Base-by-base conservation (phyloP, 2,329 filamentous ascomycete species). In the Sporothrix sp. region DNA sequence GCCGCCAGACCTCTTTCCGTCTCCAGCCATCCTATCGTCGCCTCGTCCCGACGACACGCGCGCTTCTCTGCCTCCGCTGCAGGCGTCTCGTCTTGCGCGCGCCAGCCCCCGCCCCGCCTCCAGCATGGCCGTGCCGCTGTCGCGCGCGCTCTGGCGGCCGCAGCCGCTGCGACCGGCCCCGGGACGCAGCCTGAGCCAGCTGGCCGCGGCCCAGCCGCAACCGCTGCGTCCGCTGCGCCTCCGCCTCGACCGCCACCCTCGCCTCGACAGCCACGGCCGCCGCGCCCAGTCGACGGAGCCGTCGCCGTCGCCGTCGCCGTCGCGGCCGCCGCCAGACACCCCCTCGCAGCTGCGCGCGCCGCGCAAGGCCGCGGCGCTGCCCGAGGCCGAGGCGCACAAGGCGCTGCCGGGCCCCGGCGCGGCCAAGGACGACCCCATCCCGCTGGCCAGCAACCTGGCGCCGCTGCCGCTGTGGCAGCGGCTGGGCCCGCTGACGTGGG, bases 401-500 rank as follows among this genome's bases (percentile, higher is more conserved):
- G 11, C 39, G 10, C 51, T 54, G 35, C 55, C 53, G 33, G 58
- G 58, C 23, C 48, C 57, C 3, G 56, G 56, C 4, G 56, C 54
- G 25, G 37, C 46, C 27, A 40, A 53, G 13, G 61, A 63, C 27
- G 61, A 64, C 43, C 63, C 70, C 20, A 68, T 74, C 43, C 71
- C 72, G 3, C 65, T 68, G 4, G 66, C 69, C 7, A 68, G 67
- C 56, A 69, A 68, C 21, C 64, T 71, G 20, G 60, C 70, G 40
- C 62, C 65, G 10, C 56, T 70, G 16, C 68, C 74, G 3, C 57
- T 81, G 36, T 81, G 78, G 77, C 72, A 75, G 59, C 69, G 77
- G 0, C 67, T 82, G 2, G 78, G 78, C 0, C 78, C 78, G 3
- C 52, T 82, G 50, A 79, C 78, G 3, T 67, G 68, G 30, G 67